phyloP scores from a whole-genome alignment of 768 basidiomycete genomes.

The Boletus vermiculosoides region DNA sequence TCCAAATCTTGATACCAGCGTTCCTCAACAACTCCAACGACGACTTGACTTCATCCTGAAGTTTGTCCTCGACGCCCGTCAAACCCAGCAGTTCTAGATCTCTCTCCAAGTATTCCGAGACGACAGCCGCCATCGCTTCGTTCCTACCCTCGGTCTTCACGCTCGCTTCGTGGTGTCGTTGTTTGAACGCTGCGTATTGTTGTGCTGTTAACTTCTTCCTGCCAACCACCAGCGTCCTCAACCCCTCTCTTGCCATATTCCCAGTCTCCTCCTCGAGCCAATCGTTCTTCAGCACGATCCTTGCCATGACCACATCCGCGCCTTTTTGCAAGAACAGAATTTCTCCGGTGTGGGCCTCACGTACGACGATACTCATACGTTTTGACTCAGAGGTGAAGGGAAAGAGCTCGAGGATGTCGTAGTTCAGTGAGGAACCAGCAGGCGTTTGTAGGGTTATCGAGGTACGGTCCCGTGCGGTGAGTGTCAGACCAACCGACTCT shows the following conservation, averaged over 20 bases:
- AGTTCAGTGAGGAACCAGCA: conserved; percentile 58
- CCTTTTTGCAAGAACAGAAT: conserved; percentile 94
- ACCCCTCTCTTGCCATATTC: conserved; percentile 96
- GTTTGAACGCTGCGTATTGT: conserved; percentile 72
- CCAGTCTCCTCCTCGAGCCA: conserved; percentile 99
- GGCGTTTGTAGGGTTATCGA: conserved; percentile 83
- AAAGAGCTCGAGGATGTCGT: conserved; percentile 91
- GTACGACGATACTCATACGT: conserved; percentile 97
- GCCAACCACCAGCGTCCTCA: conserved; percentile 92
- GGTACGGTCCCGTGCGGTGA: conserved; percentile 86
- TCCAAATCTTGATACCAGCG: conserved; percentile 99
- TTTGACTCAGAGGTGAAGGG: conserved; percentile 99
- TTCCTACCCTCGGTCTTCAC: conserved; percentile 75
- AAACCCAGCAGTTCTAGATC: conserved; percentile 91
- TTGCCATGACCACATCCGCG: conserved; percentile 97
- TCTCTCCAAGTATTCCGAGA: conserved; percentile 75
- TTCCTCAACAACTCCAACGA: conserved; percentile 92
- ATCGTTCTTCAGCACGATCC: conserved; percentile 93
- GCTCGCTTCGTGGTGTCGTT: conserved; percentile 72
- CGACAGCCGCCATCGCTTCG: conserved; percentile 74
- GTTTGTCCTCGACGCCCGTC: conserved; percentile 98
- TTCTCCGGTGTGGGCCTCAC: conserved; percentile 71
- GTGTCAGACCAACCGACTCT: conserved; percentile 87
- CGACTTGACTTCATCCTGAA: conserved; percentile 95
- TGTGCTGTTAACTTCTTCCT: conserved; percentile 71